A percentile compares a stretch with the other conserved stretches of the same genome.
Evolutionary conservation across 2,329 filamentous ascomycete species (phyloP).

Genomic region (Aspergillus pseudotamarii): DNA sequence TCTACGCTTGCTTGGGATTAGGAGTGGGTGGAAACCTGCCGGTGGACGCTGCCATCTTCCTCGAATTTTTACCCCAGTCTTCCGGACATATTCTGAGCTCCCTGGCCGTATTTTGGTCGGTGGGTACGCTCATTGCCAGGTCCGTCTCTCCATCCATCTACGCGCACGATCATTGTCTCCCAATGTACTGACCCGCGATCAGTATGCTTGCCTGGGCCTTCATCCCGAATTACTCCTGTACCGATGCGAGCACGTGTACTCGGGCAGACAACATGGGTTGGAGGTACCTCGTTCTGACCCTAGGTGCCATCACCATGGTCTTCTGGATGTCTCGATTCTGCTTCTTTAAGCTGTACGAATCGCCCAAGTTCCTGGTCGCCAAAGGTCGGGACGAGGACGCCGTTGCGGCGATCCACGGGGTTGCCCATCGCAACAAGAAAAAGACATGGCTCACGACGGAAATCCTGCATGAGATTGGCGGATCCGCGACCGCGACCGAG

Average conservation of each 20-base stretch:
- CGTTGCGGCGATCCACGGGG: conserved; percentile 75
- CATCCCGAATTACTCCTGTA: conserved; percentile 66
- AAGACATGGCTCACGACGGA: conserved; percentile 78
- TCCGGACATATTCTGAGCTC: conserved; percentile 71
- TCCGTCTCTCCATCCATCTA: neutral
- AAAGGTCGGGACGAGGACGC: conserved; percentile 75
- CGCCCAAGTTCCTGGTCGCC: conserved; percentile 79
- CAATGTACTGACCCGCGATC: neutral
- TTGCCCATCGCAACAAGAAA: conserved; percentile 69
- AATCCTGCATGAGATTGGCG: conserved; percentile 59
- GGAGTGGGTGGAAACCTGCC: conserved; percentile 77
- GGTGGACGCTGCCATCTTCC: conserved; percentile 77
- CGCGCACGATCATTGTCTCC: neutral
- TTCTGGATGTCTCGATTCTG: conserved; percentile 80
- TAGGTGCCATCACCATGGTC: conserved; percentile 69
- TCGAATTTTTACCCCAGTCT: conserved; percentile 76
- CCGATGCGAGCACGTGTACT: conserved; percentile 35
- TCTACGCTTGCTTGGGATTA: conserved; percentile 64
- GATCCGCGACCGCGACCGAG: conserved; percentile 45
- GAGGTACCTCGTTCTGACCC: conserved; percentile 70
- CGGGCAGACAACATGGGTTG: conserved; percentile 66
- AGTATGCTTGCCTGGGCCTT: conserved; percentile 69
- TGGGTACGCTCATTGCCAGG: conserved; percentile 67
- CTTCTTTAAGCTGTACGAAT: conserved; percentile 78
- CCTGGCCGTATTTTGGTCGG: conserved; percentile 79